These are phyloP conservation scores for Breviolum minutum DNA, from an alignment of 73 alveolate genomes.

Conservation along the genomic window DNA sequence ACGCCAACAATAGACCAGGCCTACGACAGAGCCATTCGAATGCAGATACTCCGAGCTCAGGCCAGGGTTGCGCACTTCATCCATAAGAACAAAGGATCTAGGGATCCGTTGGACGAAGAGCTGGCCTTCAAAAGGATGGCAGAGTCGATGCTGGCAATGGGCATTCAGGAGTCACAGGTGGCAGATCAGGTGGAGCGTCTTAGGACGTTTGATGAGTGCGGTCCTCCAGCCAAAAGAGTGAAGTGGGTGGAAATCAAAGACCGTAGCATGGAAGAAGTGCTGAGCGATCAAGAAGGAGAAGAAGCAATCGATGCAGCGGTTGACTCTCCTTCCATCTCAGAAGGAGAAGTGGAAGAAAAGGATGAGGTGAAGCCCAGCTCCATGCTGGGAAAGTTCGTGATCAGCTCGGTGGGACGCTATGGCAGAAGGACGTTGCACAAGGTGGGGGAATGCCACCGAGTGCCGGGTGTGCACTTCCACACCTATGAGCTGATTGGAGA, in stretches of 20 bases:
- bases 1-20: background rate
- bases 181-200: background rate
- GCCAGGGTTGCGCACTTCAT: background rate
- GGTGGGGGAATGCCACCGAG: slow-evolving; percentile 25
- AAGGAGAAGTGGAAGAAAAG: background rate
- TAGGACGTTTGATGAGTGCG: background rate
- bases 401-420: background rate
- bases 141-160: background rate
- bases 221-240: background rate
- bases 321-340: too few species aligned
- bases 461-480: background rate
- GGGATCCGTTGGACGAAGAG: slow-evolving; percentile 22
- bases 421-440: background rate
- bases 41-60: background rate
- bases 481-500: background rate
- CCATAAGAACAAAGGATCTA: background rate
- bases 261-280: background rate
- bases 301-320: too few species aligned
- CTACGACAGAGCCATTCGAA: background rate
- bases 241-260: background rate
- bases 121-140: background rate
- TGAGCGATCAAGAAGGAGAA: background rate
- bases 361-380: too few species aligned
- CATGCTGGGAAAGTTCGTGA: background rate
- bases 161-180: too few species aligned